Base-by-base conservation (phyloP, 2,329 filamentous ascomycete genomes). In the Periconia sp. region DNA sequence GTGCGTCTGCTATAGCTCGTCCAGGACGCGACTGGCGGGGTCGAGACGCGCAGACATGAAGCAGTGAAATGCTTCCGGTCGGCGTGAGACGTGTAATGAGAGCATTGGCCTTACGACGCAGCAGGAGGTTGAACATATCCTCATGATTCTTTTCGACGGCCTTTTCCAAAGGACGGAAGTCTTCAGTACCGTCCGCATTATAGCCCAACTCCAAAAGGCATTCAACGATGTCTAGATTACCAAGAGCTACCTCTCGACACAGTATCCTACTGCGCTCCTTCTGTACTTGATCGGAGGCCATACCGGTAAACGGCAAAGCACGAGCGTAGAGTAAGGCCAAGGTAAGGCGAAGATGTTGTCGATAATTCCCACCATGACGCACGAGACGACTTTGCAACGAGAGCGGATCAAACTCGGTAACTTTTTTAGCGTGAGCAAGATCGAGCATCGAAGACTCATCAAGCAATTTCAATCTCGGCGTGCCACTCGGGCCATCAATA, bases 301-400 rank as follows among this genome's bases (percentile, higher is more conserved):
- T 16, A 5, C 40, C 19, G 16, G 13, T 24, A 11, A 42, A 42
- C 7, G 24, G 25, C 6, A 32, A 21, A 17, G 32, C 32, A 1
- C 40, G 24, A 13, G 32, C 40, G 15, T 36, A 36, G 2, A 42
- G 21, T 22, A 42, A 7, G 25, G 21, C 24, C 4, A 47, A 10
- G 3, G 43, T 42, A 13, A n/a, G 10, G 4, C 15, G 35, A 16
- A 42, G 17, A 16, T 37, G 30, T 6, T 28, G 13, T n/a, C 42
- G 42, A 15, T 42, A 35, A 8, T 34, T 37, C 21, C 15, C 18
- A 4, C 43, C 43, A n/a, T 34, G 21, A 13, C 43, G 43, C 4
- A 47, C 39, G 13, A 47, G 34, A 7, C 43, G 38, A 19, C 43
- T 47, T 16, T 42, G 43, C 3, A 47, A 28, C 8, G 38, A 38